Conservation (phyloP, 2,329 filamentous ascomycete species). For the Trichoderma brevicompactum region DNA sequence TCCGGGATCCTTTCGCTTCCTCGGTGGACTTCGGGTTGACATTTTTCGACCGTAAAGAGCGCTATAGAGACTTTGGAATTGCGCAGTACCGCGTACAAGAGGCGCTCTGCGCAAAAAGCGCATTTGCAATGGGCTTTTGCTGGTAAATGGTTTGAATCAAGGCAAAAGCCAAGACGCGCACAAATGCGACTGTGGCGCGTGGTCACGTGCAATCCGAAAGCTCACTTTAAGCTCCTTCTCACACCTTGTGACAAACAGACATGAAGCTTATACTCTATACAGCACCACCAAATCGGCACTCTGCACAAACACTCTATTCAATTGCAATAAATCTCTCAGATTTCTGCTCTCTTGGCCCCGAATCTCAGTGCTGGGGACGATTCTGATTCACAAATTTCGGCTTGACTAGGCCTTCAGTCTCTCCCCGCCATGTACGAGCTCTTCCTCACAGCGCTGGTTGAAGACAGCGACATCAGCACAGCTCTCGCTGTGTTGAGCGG, state of each 20-base stretch:
- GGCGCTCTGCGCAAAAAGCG: neutral
- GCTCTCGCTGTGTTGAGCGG: slow-evolving; percentile 60
- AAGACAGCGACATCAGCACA: slow-evolving; percentile 53
- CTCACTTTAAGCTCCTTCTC: neutral
- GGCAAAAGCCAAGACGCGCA: slow-evolving; percentile 1
- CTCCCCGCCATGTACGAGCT: slow-evolving; percentile 58
- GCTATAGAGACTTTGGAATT: neutral
- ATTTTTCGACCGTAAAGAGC: slow-evolving; percentile 31
- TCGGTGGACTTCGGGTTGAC: slow-evolving; percentile 34
- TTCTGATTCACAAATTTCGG: neutral
- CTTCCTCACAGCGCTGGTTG: slow-evolving; percentile 60
- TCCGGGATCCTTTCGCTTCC: slow-evolving; percentile 46
- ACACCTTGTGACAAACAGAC: neutral
- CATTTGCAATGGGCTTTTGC: neutral
- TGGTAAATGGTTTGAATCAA: neutral
- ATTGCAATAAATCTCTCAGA: neutral
- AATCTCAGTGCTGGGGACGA: neutral
- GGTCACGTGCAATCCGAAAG: slow-evolving; percentile 38
- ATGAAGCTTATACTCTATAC: neutral
- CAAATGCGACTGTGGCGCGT: slow-evolving; percentile 36
- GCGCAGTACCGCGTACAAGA: neutral
- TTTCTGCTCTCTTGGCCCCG: neutral
- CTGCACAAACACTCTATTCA: neutral
- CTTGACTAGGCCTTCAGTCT: neutral
- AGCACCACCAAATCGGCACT: neutral